Percentiles rank a stretch among this genome's conserved stretches.
phyloP scores from a whole-genome alignment of 2,329 filamentous ascomycete species.

The Acephala macrosclerotiorum region DNA sequence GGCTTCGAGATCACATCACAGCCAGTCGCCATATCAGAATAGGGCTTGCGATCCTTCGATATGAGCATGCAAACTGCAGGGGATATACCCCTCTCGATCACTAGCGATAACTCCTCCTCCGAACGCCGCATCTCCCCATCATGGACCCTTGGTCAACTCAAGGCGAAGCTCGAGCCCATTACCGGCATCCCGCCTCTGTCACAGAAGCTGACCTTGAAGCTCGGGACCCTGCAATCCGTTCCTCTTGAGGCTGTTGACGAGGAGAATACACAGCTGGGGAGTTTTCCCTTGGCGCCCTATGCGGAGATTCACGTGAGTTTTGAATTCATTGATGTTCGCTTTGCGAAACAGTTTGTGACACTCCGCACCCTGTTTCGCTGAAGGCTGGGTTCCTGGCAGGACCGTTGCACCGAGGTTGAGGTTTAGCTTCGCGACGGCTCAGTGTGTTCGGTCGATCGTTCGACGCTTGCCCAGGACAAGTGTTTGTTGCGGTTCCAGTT shows the following conservation, averaged over 20 bases:
- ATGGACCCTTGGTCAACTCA: slow-evolving; percentile 87
- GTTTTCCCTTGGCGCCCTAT: slow-evolving; percentile 74
- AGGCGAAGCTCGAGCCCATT: slow-evolving; percentile 87
- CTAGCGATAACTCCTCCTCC: slow-evolving; percentile 78
- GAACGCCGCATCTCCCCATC: slow-evolving; percentile 92
- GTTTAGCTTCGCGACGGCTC: slow-evolving; percentile 15
- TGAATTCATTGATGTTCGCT: slow-evolving; percentile 23
- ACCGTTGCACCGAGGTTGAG: slow-evolving; percentile 14
- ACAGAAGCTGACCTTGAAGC: slow-evolving; percentile 78
- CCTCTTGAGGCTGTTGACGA: slow-evolving; percentile 76
- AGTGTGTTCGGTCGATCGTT: slow-evolving; percentile 4
- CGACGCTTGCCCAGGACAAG: slow-evolving; percentile 8
- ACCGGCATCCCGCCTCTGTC: slow-evolving; percentile 86
- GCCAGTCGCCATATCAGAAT: slow-evolving; percentile 17
- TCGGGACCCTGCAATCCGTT: slow-evolving; percentile 65
- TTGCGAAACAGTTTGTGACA: slow-evolving; percentile 27
- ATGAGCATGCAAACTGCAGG: slow-evolving; percentile 58
- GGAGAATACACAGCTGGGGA: slow-evolving; percentile 69
- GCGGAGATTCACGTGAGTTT: slow-evolving; percentile 80
- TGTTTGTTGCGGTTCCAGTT: slow-evolving; percentile 19
- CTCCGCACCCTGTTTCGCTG: slow-evolving; percentile 8
- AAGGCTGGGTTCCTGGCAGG: slow-evolving; percentile 11
- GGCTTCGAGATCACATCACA: slow-evolving; percentile 3
- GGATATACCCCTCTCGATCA: slow-evolving; percentile 78
- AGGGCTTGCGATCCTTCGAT: slow-evolving; percentile 19